Conservation (phyloP, 352 stramenopile species). For the Globisporangium takayamanum region DNA sequence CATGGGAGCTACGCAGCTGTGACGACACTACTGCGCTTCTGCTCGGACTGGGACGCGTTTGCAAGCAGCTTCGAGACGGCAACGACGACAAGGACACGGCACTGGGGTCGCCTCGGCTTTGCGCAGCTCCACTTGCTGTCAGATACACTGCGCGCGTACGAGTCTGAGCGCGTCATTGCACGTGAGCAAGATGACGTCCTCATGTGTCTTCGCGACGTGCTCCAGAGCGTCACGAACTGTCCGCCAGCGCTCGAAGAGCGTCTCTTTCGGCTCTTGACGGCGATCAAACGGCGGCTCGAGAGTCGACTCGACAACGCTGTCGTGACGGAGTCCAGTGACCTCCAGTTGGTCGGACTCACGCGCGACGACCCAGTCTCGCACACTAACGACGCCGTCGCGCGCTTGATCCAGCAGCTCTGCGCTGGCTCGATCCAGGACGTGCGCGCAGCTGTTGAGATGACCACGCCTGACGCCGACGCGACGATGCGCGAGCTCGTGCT, state of each 20-base stretch:
- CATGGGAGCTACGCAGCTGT: background rate
- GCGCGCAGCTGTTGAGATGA: slow-evolving; percentile 14
- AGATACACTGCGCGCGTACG: slow-evolving; percentile 31
- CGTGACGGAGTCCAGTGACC: background rate
- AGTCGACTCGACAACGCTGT: background rate
- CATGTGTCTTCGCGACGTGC: slow-evolving; percentile 21
- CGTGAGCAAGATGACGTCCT: slow-evolving; percentile 23
- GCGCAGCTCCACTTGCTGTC: slow-evolving; percentile 21
- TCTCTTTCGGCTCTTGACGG: slow-evolving; percentile 27
- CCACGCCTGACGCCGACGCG: slow-evolving; percentile 12
- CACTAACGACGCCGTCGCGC: slow-evolving; percentile 21
- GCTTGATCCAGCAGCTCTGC: slow-evolving; percentile 24
- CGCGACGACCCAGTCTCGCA: slow-evolving; percentile 16
- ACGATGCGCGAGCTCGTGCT: slow-evolving; percentile 22
- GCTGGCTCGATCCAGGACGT: slow-evolving; percentile 20
- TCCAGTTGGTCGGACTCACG: background rate
- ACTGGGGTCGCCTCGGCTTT: slow-evolving; percentile 22
- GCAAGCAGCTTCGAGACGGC: slow-evolving; percentile 16
- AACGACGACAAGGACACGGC: background rate
- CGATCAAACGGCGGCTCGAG: slow-evolving; percentile 18
- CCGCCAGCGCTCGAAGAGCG: slow-evolving; percentile 21
- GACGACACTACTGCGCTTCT: slow-evolving; percentile 5
- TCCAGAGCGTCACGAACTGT: slow-evolving; percentile 31
- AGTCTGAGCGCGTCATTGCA: slow-evolving; percentile 12
- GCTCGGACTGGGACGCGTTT: slow-evolving; percentile 15